phyloP scores from a whole-genome alignment of 306 rosid genomes.

The Prosopis cineraria region DNA sequence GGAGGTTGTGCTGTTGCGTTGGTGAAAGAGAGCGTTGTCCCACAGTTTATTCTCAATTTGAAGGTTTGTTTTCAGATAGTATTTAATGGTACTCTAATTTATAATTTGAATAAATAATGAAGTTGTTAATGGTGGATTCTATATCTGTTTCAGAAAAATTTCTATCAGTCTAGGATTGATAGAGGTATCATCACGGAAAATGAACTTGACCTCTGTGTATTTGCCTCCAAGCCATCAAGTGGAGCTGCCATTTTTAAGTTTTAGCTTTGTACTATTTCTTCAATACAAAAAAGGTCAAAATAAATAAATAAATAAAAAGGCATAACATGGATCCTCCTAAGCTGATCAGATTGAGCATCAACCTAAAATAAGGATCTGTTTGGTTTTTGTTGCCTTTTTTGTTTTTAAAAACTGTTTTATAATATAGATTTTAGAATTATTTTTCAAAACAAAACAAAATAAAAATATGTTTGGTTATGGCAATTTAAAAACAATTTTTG shows the following conservation, averaged over 20 bases:
- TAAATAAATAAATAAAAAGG: too few species aligned
- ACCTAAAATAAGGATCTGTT: too few species aligned
- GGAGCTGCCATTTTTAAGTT: constrained; percentile 94
- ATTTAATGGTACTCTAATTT: background rate
- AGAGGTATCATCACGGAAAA: constrained; percentile 59
- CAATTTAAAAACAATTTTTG: too few species aligned
- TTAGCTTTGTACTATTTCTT: constrained; percentile 39
- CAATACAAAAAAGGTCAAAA: too few species aligned
- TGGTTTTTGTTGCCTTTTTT: too few species aligned
- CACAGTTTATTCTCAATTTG: constrained; percentile 59
- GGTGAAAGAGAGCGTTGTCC: constrained; percentile 67
- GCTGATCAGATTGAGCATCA: too few species aligned
- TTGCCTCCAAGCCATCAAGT: constrained; percentile 98
- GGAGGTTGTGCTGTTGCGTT: constrained; percentile 79
- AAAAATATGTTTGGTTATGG: too few species aligned
- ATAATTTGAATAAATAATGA: background rate
- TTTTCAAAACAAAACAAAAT: too few species aligned
- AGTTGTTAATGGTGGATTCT: constrained; percentile 20
- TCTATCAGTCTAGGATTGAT: constrained; percentile 72
- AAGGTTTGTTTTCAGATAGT: constrained; percentile 49
- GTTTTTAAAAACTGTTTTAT: too few species aligned
- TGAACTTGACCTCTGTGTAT: constrained; percentile 78
- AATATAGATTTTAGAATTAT: too few species aligned
- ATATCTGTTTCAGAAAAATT: constrained; percentile 47
- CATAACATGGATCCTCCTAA: too few species aligned